Base-by-base conservation (phyloP, 768 basidiomycete species). In the Dictyophora rubrovolvata region DNA sequence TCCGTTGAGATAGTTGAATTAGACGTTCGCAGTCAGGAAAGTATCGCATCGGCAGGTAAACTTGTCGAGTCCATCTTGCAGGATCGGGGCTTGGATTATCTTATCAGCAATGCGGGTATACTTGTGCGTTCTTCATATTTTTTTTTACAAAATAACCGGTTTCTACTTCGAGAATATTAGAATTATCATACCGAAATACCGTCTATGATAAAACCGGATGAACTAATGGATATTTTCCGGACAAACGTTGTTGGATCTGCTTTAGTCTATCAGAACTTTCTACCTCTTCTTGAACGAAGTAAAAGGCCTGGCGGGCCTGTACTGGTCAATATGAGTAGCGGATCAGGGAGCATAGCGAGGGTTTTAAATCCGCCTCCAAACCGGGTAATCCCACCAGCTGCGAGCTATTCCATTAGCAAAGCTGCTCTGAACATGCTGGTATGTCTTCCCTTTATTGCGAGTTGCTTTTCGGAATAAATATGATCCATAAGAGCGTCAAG, bases 351-450 rank as follows among this genome's bases (percentile, higher is more conserved):
- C 56, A 48, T 48, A 3, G 47, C 4, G 21, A 48, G 47, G 6
- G n/a, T n/a, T 6, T n/a, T 21, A 21, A 48, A 48, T 48, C 47
- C 47, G 21, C 47, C 21, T n/a, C 47, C 47, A 48, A 8, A n/a
- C n/a, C 47, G n/a, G 47, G n/a, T 8, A n/a, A 21, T 48, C 50
- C 60, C 51, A 9, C 21, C 21, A 3, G n/a, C 21, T 48, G 60
- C 71, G 18, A 67, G 68, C 23, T 76, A 75, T 61, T 69, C 66
- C 28, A 69, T 74, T 60, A 71, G 67, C 50, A 75, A 75, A 65
- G 67, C 69, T 11, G 73, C 71, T 11, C 59, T 74, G 51, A 74
- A 74, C 56, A 75, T 75, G 74, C 65, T 74, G 46, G 74, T 74
- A 54, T 23, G 71, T 65, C 23, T 5, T 34, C 8, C 52, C 28